Evolutionary conservation across 257 asterid genomes (phyloP).

Genomic region (Asclepias syriaca): DNA sequence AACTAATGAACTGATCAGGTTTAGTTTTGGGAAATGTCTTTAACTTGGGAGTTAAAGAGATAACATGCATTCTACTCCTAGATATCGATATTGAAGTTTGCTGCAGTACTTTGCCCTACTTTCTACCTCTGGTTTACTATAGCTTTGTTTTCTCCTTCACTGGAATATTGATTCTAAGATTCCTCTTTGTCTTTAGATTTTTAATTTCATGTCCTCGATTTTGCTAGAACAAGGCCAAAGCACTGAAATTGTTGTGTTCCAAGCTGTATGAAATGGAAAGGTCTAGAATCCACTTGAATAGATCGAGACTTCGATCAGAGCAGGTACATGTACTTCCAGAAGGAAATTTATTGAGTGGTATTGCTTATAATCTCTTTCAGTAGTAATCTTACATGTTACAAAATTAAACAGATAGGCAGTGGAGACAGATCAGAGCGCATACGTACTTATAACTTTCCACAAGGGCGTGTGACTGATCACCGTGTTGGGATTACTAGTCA

Average conservation of each 20-base stretch:
- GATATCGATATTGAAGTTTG: background rate
- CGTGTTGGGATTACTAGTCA: slow-evolving; percentile 86
- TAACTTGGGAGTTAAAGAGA: background rate
- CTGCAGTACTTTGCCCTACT: background rate
- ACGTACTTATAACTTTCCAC: slow-evolving; percentile 95
- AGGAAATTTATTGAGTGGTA: slow-evolving; percentile 9
- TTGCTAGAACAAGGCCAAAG: slow-evolving; percentile 83
- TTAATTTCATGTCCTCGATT: slow-evolving; percentile 3
- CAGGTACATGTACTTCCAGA: slow-evolving; percentile 43
- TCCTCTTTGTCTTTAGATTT: background rate
- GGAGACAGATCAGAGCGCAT: slow-evolving; percentile 99
- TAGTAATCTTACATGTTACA: slow-evolving; percentile 14
- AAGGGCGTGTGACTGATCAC: slow-evolving; percentile 96
- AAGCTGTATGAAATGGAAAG: slow-evolving; percentile 82
- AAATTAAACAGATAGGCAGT: slow-evolving; percentile 69
- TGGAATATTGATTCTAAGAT: background rate
- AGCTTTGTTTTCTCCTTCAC: background rate
- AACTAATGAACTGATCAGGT: background rate
- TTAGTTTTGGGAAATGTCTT: background rate
- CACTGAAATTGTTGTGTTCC: slow-evolving; percentile 78
- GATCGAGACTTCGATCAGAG: slow-evolving; percentile 75
- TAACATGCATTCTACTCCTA: background rate
- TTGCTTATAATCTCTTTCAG: background rate
- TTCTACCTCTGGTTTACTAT: background rate
- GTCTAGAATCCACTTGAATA: slow-evolving; percentile 49